Evolutionary conservation across 31 red algal species (phyloP), one percentile per base, ranked within the genome.

Genomic region (Porphyra umbilicalis): DNA sequence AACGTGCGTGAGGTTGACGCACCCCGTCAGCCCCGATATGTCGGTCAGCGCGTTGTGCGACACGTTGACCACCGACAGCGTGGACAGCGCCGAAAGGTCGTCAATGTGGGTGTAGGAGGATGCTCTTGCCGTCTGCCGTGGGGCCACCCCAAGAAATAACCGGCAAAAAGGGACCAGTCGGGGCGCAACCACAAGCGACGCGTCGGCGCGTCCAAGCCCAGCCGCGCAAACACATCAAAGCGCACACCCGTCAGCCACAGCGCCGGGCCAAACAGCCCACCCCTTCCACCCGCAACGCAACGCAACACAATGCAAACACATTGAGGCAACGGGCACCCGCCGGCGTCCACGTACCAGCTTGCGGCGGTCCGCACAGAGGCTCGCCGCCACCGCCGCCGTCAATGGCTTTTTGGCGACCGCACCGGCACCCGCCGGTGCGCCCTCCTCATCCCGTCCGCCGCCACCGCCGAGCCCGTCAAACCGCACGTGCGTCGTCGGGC

Each of bases 1-100:
- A 18, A 71, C 20, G 20, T 71, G 57, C 13, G 13, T 29, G 30
- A 71, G 57, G 57, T 71, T 71, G 14, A n/a, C 57, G 30, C 57
- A 71, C 0, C 57, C 57, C 57, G 39, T 78, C 14, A 93, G 75
- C 0, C 91, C 91, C n/a, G 80, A 76, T 2, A 93, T 32, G 0
- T 86, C 86, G 6, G 83, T 85, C 4, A 93, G 91, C 15, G 75
- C 76, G 79, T 93, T 93, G 32, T 75, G 71, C 25, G 86, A 79
- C 35, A 93, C 76, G 76, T 93, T 83, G 76, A 93, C 81, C 38
- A 89, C 88, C 80, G 88, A 86, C 34, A 93, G 79, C 34, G 77
- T 74, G 5, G 39, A 37, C 38, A 93, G 79, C 36, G 86, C n/a
- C 5, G 91, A 89, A 11, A 93, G 38, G 71, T 93, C 91, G 32